phyloP scores from a whole-genome alignment of 345 rosid species.

The Pseudoturritis turrita region DNA sequence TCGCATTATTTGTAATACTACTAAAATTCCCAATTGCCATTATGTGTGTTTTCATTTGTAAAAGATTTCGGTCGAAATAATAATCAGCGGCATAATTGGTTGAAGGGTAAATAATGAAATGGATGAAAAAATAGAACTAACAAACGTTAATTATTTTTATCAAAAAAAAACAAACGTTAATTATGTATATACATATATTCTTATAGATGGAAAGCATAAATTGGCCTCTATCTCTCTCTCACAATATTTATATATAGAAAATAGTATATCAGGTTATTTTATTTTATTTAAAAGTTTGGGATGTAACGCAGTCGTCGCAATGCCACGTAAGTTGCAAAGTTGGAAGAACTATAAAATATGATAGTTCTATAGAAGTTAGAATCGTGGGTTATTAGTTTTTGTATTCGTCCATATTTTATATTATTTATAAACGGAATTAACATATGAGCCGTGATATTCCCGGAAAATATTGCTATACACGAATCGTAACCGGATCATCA shows the following conservation, averaged over 20 bases:
- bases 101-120: background rate
- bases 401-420: constrained; percentile 1
- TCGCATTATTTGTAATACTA: background rate
- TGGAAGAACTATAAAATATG: constrained; percentile 18
- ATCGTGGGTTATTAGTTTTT: constrained; percentile 10
- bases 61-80: background rate
- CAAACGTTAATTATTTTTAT: too few relatives aligned
- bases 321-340: background rate
- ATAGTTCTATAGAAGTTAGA: background rate
- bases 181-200: background rate
- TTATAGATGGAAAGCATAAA: background rate
- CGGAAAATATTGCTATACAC: constrained; percentile 24
- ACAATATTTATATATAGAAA: background rate
- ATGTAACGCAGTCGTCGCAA: background rate
- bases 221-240: too few relatives aligned
- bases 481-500: constrained; percentile 30
- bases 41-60: background rate
- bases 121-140: background rate
- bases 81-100: background rate
- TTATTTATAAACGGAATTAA: constrained; percentile 1
- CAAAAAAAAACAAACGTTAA: too few relatives aligned
- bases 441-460: constrained; percentile 25
- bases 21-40: background rate
- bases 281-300: background rate
- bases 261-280: background rate